Evolutionary conservation across 2,329 filamentous ascomycete genomes (phyloP).

Genomic region (Diaporthe velutina): DNA sequence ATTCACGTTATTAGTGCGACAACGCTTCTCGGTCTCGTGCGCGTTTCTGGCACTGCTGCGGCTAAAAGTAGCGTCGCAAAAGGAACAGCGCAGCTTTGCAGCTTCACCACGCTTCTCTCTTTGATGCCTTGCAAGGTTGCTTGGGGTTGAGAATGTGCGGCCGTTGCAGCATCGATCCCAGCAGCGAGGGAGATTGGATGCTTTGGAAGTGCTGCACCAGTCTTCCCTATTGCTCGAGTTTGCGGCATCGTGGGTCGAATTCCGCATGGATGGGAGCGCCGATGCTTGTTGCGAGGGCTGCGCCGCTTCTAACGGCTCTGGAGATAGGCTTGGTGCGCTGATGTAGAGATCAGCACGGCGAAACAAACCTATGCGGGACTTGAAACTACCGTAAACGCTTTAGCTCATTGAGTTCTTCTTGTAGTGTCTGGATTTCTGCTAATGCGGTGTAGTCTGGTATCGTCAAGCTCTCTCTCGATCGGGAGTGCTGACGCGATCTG

Average conservation of each 20-base stretch:
- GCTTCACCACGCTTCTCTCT: neutral
- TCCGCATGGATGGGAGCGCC: no score
- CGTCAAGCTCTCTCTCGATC: neutral
- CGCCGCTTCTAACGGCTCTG: neutral
- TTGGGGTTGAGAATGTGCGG: neutral
- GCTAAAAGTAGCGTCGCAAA: neutral
- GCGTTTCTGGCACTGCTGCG: neutral
- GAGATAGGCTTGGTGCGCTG: neutral
- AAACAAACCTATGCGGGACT: neutral
- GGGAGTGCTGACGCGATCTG: neutral
- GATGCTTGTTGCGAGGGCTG: neutral
- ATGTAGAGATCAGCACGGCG: neutral
- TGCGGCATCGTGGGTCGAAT: neutral
- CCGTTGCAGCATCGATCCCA: neutral
- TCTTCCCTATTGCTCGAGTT: neutral
- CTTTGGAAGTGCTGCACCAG: neutral
- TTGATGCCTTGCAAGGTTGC: neutral
- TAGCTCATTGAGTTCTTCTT: neutral
- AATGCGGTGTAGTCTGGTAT: neutral
- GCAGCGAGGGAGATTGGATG: neutral
- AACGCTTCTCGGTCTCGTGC: neutral
- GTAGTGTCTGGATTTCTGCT: neutral
- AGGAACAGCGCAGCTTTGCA: neutral
- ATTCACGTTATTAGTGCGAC: neutral
- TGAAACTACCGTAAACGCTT: neutral